Evolutionary conservation across 148 eudicot species (phyloP).

Genomic region (Rhododendron ovatum): DNA sequence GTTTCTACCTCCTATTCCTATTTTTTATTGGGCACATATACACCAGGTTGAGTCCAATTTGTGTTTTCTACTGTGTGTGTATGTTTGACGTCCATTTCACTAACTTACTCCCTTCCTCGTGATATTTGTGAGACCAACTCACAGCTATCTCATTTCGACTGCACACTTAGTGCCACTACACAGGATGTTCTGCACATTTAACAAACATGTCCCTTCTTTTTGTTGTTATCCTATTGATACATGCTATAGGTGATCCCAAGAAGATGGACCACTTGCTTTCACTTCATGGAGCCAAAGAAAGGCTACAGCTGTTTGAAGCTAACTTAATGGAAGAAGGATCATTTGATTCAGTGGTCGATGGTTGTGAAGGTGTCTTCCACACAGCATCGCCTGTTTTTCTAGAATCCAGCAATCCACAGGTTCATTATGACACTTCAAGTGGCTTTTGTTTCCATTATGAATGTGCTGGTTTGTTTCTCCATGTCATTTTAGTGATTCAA

Average conservation of each 20-base stretch:
- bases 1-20: background rate
- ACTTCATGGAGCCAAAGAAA: constrained; percentile 12
- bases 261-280: constrained; percentile 10
- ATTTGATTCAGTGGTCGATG: constrained; percentile 4
- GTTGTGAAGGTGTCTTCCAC: constrained; percentile 10
- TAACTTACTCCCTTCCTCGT: background rate
- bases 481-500: background rate
- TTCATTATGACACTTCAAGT: background rate
- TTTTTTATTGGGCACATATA: background rate
- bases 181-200: background rate
- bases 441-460: background rate
- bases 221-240: background rate
- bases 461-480: background rate
- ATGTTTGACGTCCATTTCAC: background rate
- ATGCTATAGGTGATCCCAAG: constrained; percentile 3
- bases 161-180: background rate
- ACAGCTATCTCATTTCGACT: background rate
- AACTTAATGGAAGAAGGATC: constrained; percentile 9
- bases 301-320: constrained; percentile 11
- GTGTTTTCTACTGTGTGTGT: background rate
- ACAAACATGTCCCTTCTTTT: background rate
- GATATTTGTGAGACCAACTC: background rate
- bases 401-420: background rate
- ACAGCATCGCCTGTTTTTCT: constrained; percentile 2
- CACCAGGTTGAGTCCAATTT: background rate